These are phyloP conservation scores for Exophiala sideris DNA, from an alignment of 2,329 filamentous ascomycete species.

Conservation along the genomic window DNA sequence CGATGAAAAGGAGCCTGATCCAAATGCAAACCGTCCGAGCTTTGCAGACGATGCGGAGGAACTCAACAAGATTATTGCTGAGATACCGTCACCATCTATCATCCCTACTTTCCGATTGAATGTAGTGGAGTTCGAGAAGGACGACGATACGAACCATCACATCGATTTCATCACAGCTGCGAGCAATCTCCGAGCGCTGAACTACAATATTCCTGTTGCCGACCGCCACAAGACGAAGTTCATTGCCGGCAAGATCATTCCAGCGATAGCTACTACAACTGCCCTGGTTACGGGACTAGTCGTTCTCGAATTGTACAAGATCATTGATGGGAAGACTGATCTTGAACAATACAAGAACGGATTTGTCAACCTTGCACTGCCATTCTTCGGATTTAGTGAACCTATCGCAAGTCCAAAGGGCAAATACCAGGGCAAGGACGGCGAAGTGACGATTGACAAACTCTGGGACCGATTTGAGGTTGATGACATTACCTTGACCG, in stretches of 20 bases:
- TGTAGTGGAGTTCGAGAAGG: conserved; percentile 97
- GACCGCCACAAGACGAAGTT: conserved; percentile 99
- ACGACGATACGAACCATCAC: conserved; percentile 95
- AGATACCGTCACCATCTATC: conserved; percentile 73
- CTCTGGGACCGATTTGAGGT: conserved; percentile 95
- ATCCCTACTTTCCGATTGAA: conserved; percentile 84
- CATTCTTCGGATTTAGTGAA: conserved; percentile 98
- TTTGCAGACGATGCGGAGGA: conserved; percentile 71
- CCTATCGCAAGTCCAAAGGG: conserved; percentile 93
- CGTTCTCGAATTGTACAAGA: conserved; percentile 90
- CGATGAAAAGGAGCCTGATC: conserved; percentile 90
- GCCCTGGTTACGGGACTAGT: conserved; percentile 93
- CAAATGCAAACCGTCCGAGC: conserved; percentile 62
- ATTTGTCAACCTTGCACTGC: conserved; percentile 91
- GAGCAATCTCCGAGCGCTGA: conserved; percentile 92
- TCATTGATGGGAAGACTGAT: conserved; percentile 92
- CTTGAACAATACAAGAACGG: conserved; percentile 99
- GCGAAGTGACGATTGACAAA: conserved; percentile 84
- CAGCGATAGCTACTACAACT: conserved; percentile 95
- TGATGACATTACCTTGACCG: conserved; percentile 74
- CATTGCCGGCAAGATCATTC: conserved; percentile 99
- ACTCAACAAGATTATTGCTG: conserved; percentile 66
- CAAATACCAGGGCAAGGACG: conserved; percentile 74
- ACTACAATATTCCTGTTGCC: conserved; percentile 92
- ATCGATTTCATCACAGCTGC: conserved; percentile 98